Evolutionary conservation across 2,329 filamentous ascomycete genomes (phyloP).

Genomic region (Dactylellina haptotyla): DNA sequence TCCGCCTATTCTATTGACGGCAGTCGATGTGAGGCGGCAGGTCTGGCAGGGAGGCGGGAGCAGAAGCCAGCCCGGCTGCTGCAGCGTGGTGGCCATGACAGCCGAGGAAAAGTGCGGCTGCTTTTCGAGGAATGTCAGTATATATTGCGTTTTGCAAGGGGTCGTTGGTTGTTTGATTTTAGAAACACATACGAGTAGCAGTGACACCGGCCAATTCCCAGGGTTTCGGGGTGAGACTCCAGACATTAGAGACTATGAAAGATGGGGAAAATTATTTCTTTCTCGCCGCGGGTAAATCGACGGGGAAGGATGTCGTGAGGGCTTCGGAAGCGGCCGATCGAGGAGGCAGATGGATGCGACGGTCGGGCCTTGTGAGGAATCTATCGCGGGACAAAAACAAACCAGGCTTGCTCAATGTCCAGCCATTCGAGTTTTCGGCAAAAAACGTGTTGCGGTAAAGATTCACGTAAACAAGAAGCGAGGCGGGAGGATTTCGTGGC

Average conservation of each 20-base stretch:
- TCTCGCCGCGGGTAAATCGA: no score
- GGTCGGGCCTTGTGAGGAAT: slow-evolving; percentile 32
- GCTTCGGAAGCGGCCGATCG: slow-evolving; percentile 20
- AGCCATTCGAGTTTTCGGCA: slow-evolving; percentile 47
- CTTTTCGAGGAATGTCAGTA: slow-evolving; percentile 45
- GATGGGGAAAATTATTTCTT: slow-evolving; percentile 23
- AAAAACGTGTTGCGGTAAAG: slow-evolving; percentile 17
- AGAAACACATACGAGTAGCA: slow-evolving; percentile 65
- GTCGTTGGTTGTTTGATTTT: slow-evolving; percentile 27
- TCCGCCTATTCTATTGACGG: slow-evolving; percentile 84
- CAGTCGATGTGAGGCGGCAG: slow-evolving; percentile 74
- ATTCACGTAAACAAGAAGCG: slow-evolving; percentile 7
- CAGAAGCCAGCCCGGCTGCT: slow-evolving; percentile 63
- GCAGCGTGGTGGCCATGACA: slow-evolving; percentile 62
- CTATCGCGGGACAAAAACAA: slow-evolving; percentile 51
- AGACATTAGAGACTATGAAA: slow-evolving; percentile 64
- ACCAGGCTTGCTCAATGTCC: slow-evolving; percentile 38
- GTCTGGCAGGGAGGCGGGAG: slow-evolving; percentile 82
- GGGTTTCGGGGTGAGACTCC: slow-evolving; percentile 89
- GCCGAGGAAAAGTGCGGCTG: slow-evolving; percentile 55
- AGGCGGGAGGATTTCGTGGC: slow-evolving; percentile 20
- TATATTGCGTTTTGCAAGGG: not conserved
- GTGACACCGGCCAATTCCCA: slow-evolving; percentile 85
- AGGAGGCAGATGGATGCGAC: slow-evolving; percentile 27
- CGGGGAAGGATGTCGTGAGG: slow-evolving; percentile 36